Evolutionary conservation across 306 rosid species (phyloP).

Genomic region (Prunus armeniaca): DNA sequence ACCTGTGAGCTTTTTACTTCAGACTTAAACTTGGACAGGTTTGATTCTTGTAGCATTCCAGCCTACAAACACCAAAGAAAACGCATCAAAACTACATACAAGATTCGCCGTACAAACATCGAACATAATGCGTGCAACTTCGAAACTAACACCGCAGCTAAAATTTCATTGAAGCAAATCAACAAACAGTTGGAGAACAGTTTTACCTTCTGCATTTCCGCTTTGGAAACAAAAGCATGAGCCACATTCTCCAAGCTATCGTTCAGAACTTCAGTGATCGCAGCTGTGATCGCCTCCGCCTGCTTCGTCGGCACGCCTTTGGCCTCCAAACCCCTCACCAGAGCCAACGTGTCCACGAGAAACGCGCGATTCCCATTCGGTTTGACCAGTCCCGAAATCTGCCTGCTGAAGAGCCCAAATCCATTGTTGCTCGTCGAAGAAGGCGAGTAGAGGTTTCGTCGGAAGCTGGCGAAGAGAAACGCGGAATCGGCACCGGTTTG

Average conservation of each 20-base stretch:
- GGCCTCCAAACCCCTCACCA: conserved; percentile 59
- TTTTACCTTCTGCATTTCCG: conserved; percentile 48
- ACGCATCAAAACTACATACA: not conserved
- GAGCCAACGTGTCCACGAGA: conserved; percentile 55
- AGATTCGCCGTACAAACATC: not conserved
- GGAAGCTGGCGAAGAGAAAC: conserved; percentile 11
- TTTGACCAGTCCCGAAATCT: conserved; percentile 35
- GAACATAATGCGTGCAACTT: not conserved
- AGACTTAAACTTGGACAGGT: conserved; percentile 50
- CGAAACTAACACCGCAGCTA: not conserved
- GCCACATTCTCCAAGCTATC: conserved; percentile 56
- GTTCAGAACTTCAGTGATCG: conserved; percentile 46
- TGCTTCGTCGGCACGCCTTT: conserved; percentile 55
- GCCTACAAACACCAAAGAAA: conserved; percentile 26
- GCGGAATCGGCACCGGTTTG: conserved; percentile 1
- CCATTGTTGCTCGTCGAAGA: not conserved
- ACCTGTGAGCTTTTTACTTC: conserved; percentile 63
- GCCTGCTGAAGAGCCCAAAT: conserved; percentile 8
- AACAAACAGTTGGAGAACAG: not conserved
- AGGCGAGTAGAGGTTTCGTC: not conserved
- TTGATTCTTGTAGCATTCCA: conserved; percentile 44
- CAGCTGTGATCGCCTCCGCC: conserved; percentile 62
- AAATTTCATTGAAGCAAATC: not conserved
- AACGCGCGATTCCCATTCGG: conserved; percentile 50
- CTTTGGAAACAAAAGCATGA: conserved; percentile 44